Conservation (phyloP, 768 basidiomycete genomes). For the Hortiboletus flavorubellus region DNA sequence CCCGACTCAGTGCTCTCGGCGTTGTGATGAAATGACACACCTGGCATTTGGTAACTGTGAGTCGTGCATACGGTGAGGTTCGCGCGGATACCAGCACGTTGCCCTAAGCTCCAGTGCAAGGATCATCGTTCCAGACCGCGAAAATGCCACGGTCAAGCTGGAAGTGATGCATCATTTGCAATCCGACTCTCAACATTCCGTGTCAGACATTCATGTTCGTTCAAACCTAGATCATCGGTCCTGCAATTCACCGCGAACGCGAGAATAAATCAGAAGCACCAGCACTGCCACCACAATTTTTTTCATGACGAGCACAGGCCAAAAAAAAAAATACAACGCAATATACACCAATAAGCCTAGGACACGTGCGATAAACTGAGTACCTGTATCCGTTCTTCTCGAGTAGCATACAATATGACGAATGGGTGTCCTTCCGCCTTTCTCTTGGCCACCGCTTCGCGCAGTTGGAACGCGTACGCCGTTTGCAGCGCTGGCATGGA, state of each 20-base stretch:
- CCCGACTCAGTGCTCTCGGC: background rate
- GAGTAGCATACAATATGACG: slow-evolving; percentile 60
- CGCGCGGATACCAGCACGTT: too few species aligned
- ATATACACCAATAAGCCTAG: background rate
- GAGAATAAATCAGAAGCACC: background rate
- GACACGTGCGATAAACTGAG: slow-evolving; percentile 38
- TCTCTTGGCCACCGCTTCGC: slow-evolving; percentile 60
- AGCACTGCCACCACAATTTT: background rate
- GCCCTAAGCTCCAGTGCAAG: too few species aligned
- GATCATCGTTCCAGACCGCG: too few species aligned
- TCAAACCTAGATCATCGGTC: background rate
- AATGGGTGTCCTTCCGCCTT: slow-evolving; percentile 63
- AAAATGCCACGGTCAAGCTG: too few species aligned
- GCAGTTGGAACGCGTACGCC: slow-evolving; percentile 63
- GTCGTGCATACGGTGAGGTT: too few species aligned
- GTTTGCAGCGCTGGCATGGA: slow-evolving; percentile 55
- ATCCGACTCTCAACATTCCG: too few species aligned
- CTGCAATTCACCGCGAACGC: too few species aligned
- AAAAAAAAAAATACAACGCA: background rate
- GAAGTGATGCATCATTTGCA: too few species aligned
- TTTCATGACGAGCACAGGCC: too few species aligned
- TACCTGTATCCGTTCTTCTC: slow-evolving; percentile 67
- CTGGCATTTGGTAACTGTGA: too few species aligned
- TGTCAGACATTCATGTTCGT: background rate
- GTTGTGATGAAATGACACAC: background rate